Evolutionary conservation across 352 stramenopile genomes (phyloP).

Genomic region (Phytophthora pisi): DNA sequence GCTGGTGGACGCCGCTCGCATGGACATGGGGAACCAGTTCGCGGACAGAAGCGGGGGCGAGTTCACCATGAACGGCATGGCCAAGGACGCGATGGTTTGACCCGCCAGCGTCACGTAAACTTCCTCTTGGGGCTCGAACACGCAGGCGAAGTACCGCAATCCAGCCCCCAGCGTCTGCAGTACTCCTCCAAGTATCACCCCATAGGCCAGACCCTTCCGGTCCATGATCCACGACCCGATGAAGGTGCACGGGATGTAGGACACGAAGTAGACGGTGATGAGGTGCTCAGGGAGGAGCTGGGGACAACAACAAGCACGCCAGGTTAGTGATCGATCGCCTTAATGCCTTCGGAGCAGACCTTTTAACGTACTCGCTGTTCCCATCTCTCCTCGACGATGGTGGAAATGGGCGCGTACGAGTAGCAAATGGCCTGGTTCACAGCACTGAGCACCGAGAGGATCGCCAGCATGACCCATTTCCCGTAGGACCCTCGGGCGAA

Average conservation of each 20-base stretch:
- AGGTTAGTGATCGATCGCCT: neutral
- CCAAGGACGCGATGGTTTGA: slow-evolving; percentile 61
- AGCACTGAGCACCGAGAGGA: slow-evolving; percentile 57
- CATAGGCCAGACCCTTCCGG: slow-evolving; percentile 60
- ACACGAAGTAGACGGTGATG: slow-evolving; percentile 77
- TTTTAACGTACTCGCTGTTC: slow-evolving; percentile 38
- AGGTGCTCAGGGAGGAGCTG: slow-evolving; percentile 67
- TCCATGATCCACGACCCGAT: slow-evolving; percentile 82
- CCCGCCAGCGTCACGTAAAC: slow-evolving; percentile 48
- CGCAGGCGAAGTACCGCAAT: slow-evolving; percentile 53
- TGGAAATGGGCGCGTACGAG: slow-evolving; percentile 72
- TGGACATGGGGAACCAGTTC: slow-evolving; percentile 73
- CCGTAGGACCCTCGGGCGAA: neutral
- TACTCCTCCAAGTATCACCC: slow-evolving; percentile 56
- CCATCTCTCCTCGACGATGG: slow-evolving; percentile 58
- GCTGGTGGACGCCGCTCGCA: slow-evolving; percentile 69
- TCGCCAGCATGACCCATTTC: slow-evolving; percentile 71
- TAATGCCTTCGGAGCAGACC: neutral
- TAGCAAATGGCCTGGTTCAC: slow-evolving; percentile 67
- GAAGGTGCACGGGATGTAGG: slow-evolving; percentile 80
- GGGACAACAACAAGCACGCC: neutral
- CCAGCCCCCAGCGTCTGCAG: slow-evolving; percentile 54
- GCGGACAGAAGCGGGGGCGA: slow-evolving; percentile 68
- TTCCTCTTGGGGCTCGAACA: slow-evolving; percentile 26
- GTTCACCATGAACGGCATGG: slow-evolving; percentile 85